Evolutionary conservation across 345 rosid species (phyloP).

Genomic region (Melaleuca alternifolia): DNA sequence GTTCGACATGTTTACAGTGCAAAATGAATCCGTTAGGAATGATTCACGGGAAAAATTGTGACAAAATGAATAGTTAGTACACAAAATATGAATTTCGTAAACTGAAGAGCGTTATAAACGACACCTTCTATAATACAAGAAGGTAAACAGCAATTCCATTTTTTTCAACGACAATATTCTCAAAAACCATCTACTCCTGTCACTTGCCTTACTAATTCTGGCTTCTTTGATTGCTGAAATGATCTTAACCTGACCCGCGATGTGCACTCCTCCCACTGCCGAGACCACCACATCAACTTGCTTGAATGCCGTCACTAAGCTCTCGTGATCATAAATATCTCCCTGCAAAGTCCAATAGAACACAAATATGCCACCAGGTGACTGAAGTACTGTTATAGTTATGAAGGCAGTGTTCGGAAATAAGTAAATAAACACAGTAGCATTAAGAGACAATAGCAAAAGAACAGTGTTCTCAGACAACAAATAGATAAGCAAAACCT

Average conservation of each 20-base stretch:
- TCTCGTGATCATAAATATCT: conserved; percentile 16
- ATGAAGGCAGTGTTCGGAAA: no score
- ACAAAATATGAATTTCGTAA: not conserved
- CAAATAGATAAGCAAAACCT: no score
- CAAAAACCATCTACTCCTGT: not conserved
- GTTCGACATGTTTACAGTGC: no score
- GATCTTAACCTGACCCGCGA: conserved; percentile 15
- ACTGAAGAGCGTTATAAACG: not conserved
- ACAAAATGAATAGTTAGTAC: not conserved
- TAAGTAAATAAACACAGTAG: no score
- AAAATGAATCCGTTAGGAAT: not conserved
- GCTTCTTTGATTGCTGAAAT: conserved; percentile 30
- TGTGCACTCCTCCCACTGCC: not conserved
- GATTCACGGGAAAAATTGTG: not conserved
- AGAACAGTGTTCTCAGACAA: no score
- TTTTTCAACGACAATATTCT: not conserved
- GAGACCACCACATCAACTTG: conserved; percentile 26
- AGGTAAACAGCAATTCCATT: not conserved
- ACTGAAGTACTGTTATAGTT: not conserved
- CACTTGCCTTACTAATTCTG: conserved; percentile 18
- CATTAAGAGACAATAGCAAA: no score
- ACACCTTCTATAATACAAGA: not conserved
- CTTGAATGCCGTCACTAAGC: conserved; percentile 20
- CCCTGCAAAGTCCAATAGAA: conserved; percentile 9
- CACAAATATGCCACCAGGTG: not conserved